Conservation (phyloP, 169 alveolate genomes). For the Eimeria maxima region DNA sequence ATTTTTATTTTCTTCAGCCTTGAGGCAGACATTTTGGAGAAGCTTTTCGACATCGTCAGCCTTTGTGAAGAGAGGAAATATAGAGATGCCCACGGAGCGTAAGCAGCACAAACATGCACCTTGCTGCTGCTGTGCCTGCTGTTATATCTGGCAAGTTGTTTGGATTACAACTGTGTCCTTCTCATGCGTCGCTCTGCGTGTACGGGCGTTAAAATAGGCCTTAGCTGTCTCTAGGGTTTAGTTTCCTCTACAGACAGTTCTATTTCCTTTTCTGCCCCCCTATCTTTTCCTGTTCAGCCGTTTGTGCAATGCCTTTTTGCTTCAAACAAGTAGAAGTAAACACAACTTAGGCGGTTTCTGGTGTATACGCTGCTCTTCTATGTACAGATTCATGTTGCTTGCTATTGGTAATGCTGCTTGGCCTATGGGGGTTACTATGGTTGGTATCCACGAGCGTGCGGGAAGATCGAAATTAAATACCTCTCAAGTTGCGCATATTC, state of each 20-base stretch:
- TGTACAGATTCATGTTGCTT: conserved; percentile 91
- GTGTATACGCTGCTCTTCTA: neutral
- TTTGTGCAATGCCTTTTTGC: neutral
- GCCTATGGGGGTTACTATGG: conserved; percentile 98
- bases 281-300: neutral
- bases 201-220: too few species aligned
- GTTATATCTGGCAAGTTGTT: too few species aligned
- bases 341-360: neutral
- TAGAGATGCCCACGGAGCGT: too few species aligned
- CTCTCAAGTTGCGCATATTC: conserved; percentile 94
- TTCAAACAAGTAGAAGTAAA: neutral
- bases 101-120: too few species aligned
- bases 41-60: too few species aligned
- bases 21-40: too few species aligned
- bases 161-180: too few species aligned
- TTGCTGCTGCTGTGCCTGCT: too few species aligned
- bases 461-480: conserved; percentile 94
- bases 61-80: too few species aligned
- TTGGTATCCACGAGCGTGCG: conserved; percentile 97
- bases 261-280: neutral
- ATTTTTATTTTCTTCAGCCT: too few species aligned
- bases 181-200: too few species aligned
- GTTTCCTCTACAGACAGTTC: neutral
- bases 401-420: conserved; percentile 96
- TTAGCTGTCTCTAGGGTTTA: neutral